Percentiles rank a stretch among this genome's conserved stretches.
These are phyloP conservation scores for Cordyceps cateniannulata DNA, from an alignment of 2,329 filamentous ascomycete species.

Conservation along the genomic window DNA sequence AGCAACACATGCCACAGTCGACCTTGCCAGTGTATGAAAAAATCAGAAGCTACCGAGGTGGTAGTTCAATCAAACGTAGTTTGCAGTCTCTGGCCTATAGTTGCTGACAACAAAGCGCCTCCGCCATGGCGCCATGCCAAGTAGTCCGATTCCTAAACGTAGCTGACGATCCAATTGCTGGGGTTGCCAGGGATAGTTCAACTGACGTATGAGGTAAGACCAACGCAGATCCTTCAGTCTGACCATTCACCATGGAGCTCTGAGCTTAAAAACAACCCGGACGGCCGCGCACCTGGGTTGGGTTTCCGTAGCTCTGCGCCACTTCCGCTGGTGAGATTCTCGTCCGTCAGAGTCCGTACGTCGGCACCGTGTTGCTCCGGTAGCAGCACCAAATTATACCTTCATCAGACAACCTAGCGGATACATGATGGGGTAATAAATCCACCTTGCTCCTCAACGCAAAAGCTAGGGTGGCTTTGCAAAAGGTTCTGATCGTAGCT, in stretches of 20 bases:
- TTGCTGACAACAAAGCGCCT: not conserved
- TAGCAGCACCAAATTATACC: not conserved
- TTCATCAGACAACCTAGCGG: not conserved
- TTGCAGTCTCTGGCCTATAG: not conserved
- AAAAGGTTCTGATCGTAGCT: not conserved
- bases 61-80: not conserved
- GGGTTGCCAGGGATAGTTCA: not conserved
- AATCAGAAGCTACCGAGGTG: constrained; percentile 1
- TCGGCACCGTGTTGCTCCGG: not conserved
- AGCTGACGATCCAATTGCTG: not conserved
- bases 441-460: not conserved
- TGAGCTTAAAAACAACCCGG: not conserved
- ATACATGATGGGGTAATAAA: not conserved
- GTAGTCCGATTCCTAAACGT: not conserved
- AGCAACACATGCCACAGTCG: not conserved
- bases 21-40: not conserved
- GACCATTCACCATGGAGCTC: not conserved
- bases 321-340: not conserved
- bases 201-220: not conserved
- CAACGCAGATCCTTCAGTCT: not conserved
- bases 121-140: not conserved
- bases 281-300: not conserved
- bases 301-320: not conserved
- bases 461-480: not conserved
- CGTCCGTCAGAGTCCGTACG: not conserved